Evolutionary conservation across 73 alveolate species (phyloP).

Genomic region (Tetrahymena elliotti): DNA sequence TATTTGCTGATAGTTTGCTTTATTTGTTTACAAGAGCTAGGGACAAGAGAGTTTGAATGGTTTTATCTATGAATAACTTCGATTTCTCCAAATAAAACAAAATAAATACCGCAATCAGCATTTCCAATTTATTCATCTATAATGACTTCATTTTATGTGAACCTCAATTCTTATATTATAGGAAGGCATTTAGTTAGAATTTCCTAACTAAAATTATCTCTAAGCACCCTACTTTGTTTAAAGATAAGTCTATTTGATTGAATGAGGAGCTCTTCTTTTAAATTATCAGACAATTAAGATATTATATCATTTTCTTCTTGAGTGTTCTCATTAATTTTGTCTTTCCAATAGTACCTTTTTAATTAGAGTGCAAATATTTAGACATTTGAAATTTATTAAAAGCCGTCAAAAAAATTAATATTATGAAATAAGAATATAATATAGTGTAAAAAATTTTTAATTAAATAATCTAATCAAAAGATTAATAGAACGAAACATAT

Average conservation of each 20-base stretch:
- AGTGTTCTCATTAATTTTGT: neutral
- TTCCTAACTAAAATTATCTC: neutral
- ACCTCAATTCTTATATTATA: neutral
- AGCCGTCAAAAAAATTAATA: no score
- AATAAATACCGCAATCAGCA: neutral
- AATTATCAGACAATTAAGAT: conserved; percentile 8
- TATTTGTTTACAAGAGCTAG: neutral
- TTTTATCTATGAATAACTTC: neutral
- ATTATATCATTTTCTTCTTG: conserved; percentile 20
- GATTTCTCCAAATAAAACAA: neutral
- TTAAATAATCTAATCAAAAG: no score
- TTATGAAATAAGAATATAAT: no score
- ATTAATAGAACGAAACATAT: no score
- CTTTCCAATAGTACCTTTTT: conserved; percentile 23
- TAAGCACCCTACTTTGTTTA: neutral
- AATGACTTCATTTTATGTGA: neutral
- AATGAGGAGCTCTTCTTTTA: conserved; percentile 21
- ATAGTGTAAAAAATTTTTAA: no score
- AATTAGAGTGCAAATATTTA: neutral
- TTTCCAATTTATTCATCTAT: neutral
- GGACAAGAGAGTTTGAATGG: neutral
- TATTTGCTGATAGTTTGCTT: neutral
- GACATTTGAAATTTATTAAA: no score
- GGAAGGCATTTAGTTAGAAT: neutral
- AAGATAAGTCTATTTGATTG: neutral